Evolutionary conservation across 2,329 filamentous ascomycete genomes (phyloP), one percentile per base, ranked within the genome.

Genomic region (Curvularia spicifera): DNA sequence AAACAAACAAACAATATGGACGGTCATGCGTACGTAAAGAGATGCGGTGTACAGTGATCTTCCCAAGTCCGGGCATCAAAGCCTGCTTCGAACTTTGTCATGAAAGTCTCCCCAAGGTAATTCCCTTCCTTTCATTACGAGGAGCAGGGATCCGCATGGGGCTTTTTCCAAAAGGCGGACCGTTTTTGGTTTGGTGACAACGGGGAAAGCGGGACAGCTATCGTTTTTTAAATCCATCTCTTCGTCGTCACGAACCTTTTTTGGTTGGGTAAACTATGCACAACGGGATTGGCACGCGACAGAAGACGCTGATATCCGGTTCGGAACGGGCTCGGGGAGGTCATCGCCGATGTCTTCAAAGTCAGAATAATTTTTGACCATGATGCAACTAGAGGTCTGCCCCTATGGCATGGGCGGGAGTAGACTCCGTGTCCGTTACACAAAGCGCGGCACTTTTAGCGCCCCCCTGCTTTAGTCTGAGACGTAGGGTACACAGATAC

Each of bases 381-480:
- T 40, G 31, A 39, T 39, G 42, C n/a, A 43, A 43, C 40, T 28
- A 35, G 24, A 24, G 28, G 24, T 15, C 45, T 12, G 18, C 49
- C 22, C 31, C 20, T 22, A 53, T 40, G 33, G 24, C 31, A 40
- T 12, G 12, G 43, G 37, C 51, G 54, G 54, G 57, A 60, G 45
- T 8, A 24, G 13, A n/a, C 40, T 58, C 51, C 58, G 53, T 45
- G n/a, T n/a, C 48, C 18, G 29, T 37, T 28, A 29, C 26, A 51
- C 37, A 31, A 31, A 37, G 35, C 46, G 46, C 46, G 46, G 46
- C 22, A 26, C 33, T 39, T 40, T 52, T 52, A 37, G 12, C 33
- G 33, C 43, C 15, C 43, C 53, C 28, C 39, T 51, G 47, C 49
- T 20, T 24, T 44, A 40, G 33, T 49, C 42, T 57, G 55, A 57